These are phyloP conservation scores for Globisporangium spiculum DNA, from an alignment of 352 stramenopile species.

Conservation along the genomic window DNA sequence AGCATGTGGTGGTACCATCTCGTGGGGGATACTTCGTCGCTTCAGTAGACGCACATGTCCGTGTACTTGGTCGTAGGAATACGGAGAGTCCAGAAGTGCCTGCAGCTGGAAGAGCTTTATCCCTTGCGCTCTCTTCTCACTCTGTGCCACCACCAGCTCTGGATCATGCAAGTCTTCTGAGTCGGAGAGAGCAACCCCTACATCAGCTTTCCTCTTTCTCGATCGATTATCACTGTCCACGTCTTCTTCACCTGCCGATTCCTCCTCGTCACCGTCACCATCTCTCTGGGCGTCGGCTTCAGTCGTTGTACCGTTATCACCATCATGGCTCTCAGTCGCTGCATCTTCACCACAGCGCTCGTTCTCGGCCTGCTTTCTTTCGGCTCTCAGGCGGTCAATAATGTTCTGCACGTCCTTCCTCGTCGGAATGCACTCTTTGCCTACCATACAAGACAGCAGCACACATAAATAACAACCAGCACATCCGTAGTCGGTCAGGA, in stretches of 20 bases:
- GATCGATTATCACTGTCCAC: background rate
- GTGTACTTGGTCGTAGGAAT: constrained; percentile 4
- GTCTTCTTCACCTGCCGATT: background rate
- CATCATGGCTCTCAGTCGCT: background rate
- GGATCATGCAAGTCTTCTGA: background rate
- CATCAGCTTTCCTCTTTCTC: background rate
- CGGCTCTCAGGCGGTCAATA: background rate
- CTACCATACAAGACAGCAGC: background rate
- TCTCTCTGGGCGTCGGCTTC: too few relatives aligned
- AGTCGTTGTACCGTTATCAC: too few relatives aligned
- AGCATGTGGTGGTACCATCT: too few relatives aligned
- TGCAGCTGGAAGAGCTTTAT: background rate
- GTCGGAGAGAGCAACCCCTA: background rate
- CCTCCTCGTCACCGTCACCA: too few relatives aligned
- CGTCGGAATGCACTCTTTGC: constrained; percentile 1
- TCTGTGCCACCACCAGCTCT: background rate
- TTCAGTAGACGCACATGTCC: background rate
- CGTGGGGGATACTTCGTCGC: too few relatives aligned
- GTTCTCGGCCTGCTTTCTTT: too few relatives aligned
- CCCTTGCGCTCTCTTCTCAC: background rate
- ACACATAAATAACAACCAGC: too few relatives aligned
- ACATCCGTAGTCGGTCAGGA: background rate
- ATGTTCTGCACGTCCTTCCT: constrained; percentile 1
- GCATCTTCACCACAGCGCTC: too few relatives aligned
- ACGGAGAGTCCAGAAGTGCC: constrained; percentile 6